Conservation (phyloP, 1,284 basidiomycete genomes). For the Rhodotorula sp. region DNA sequence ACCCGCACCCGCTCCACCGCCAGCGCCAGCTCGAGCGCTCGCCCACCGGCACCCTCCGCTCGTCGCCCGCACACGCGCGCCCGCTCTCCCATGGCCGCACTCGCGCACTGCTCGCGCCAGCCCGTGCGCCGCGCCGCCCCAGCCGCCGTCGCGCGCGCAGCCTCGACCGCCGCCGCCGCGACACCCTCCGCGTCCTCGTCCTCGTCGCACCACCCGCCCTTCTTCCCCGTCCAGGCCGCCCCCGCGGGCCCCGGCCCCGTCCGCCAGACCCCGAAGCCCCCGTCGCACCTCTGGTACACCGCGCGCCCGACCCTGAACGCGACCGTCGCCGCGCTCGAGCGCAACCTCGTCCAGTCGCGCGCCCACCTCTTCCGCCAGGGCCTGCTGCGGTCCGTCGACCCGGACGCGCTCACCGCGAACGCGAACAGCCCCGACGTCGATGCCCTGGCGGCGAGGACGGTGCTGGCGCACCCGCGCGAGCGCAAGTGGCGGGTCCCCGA, state of each 20-base stretch:
- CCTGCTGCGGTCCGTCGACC: slow-evolving; percentile 35
- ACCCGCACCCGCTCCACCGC: no score
- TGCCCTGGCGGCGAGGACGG: slow-evolving; percentile 16
- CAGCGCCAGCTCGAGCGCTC: no score
- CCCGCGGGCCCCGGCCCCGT: slow-evolving; percentile 1
- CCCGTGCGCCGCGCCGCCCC: background rate
- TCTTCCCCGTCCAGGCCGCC: slow-evolving; percentile 27
- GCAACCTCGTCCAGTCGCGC: slow-evolving; percentile 32
- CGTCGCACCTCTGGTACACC: slow-evolving; percentile 39
- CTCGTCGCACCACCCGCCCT: background rate
- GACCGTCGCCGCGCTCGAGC: slow-evolving; percentile 35
- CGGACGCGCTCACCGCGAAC: slow-evolving; percentile 24
- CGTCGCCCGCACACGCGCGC: no score
- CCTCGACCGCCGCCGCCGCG: background rate
- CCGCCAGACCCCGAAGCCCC: slow-evolving; percentile 21
- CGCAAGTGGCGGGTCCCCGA: slow-evolving; percentile 32
- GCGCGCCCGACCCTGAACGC: slow-evolving; percentile 36
- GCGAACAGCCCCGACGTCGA: slow-evolving; percentile 27
- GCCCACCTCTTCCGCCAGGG: slow-evolving; percentile 31
- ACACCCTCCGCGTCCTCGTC: background rate
- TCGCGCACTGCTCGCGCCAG: background rate
- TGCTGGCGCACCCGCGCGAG: slow-evolving; percentile 34
- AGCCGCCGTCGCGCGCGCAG: background rate
- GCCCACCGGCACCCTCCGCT: no score
- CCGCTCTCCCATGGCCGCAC: background rate